phyloP scores from a whole-genome alignment of 2,329 filamentous ascomycete species.

The Botrytis medusae region DNA sequence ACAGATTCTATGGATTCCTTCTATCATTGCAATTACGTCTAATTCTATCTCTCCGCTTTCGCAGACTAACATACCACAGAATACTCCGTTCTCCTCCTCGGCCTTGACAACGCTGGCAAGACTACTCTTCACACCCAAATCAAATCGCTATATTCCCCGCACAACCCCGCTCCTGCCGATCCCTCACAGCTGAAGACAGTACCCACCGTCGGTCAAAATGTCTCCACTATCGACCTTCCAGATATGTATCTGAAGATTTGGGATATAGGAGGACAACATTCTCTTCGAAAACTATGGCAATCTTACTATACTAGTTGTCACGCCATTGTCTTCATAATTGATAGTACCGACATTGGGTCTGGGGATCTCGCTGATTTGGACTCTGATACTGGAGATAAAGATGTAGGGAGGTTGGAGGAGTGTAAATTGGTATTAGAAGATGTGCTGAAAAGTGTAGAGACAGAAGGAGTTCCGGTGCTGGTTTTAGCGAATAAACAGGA shows the following conservation, averaged over 20 bases:
- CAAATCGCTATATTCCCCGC: constrained; percentile 77
- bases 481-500: constrained; percentile 98
- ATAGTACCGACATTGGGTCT: constrained; percentile 90
- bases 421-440: constrained; percentile 87
- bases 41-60: constrained; percentile 5
- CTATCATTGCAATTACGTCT: not conserved
- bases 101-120: constrained; percentile 97
- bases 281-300: constrained; percentile 87
- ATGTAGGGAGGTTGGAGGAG: constrained; percentile 72
- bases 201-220: constrained; percentile 95
- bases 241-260: constrained; percentile 98
- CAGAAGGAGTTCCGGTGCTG: constrained; percentile 86
- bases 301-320: constrained; percentile 93
- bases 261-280: constrained; percentile 95
- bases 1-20: no score
- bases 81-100: constrained; percentile 95
- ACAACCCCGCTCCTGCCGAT: constrained; percentile 57
- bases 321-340: constrained; percentile 96
- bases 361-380: constrained; percentile 44
- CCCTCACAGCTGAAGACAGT: constrained; percentile 75
- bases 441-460: constrained; percentile 82
- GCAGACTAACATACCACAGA: constrained; percentile 52
- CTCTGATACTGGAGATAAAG: constrained; percentile 35
- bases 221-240: constrained; percentile 83
- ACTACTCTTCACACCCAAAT: constrained; percentile 97